Evolutionary conservation across 805 yeast genomes (phyloP).

Genomic region (Suhomyces prunicola): DNA sequence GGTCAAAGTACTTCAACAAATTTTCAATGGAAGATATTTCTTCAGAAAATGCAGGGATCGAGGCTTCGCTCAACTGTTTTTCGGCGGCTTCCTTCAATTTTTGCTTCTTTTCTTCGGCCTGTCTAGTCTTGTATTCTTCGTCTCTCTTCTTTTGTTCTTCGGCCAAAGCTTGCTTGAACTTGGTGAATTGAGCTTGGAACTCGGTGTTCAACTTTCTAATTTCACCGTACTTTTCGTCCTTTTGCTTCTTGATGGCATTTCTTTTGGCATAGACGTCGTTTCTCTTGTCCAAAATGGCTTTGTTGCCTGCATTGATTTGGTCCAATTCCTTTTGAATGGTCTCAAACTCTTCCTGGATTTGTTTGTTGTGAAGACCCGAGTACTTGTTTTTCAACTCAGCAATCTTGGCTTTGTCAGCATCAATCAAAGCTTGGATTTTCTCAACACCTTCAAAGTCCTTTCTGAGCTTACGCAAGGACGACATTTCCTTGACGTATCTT

Average conservation of each 20-base stretch:
- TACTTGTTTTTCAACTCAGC: constrained; percentile 69
- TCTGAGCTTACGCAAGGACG: constrained; percentile 73
- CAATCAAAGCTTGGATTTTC: constrained; percentile 74
- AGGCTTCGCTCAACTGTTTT: constrained; percentile 67
- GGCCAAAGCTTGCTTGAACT: constrained; percentile 64
- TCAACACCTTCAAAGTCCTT: constrained; percentile 74
- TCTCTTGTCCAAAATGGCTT: constrained; percentile 64
- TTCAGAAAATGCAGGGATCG: constrained; percentile 76
- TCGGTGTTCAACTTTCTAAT: constrained; percentile 70
- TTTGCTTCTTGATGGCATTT: constrained; percentile 60
- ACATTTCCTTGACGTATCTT: constrained; percentile 78
- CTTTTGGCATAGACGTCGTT: constrained; percentile 62
- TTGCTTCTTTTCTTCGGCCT: constrained; percentile 50
- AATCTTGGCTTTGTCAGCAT: constrained; percentile 72
- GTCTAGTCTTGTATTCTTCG: constrained; percentile 58
- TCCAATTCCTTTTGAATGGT: constrained; percentile 66
- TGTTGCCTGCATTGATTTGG: constrained; percentile 56
- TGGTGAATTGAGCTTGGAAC: constrained; percentile 70
- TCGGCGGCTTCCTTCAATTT: constrained; percentile 58
- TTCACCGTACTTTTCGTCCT: constrained; percentile 63
- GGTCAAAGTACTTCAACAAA: constrained; percentile 73
- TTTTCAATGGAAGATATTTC: constrained; percentile 77
- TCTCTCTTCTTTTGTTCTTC: constrained; percentile 67
- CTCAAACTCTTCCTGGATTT: constrained; percentile 67
- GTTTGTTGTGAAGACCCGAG: constrained; percentile 56